Evolutionary conservation across 192 early-diverging fungal species (phyloP), one percentile per base, ranked within the genome.

Genomic region (Coemansia interrupta): DNA sequence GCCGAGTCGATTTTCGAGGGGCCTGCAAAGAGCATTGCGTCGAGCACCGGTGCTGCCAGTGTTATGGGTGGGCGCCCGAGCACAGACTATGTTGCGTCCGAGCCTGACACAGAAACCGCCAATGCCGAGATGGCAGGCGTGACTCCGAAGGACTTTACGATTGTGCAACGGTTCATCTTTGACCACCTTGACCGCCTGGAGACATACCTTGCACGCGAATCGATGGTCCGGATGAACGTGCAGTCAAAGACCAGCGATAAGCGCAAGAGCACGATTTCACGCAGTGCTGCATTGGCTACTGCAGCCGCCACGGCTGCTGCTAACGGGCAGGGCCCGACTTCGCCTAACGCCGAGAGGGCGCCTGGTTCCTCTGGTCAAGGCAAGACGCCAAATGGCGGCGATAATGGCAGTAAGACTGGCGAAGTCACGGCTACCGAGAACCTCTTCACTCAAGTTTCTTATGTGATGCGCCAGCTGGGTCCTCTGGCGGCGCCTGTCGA

Each of bases 391-490:
- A 42, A 9, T 26, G 54, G 55, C 36, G 50, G 19, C 9, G 39
- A n/a, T 9, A 41, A 23, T 36, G 19, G 19, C 23, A 50, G 54
- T 1, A 42, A 23, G 23, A 24, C 56, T 0, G 60, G 70, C 18
- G 50, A 65, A 65, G 52, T 74, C 47, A 67, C 84, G 28, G 48
- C 69, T 4, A 85, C 84, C 28, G 90, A 89, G 64, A 82, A 85
- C 11, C 63, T 83, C 18, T 91, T 91, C 67, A 86, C 87, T 42
- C 89, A 88, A 45, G 82, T 97, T 2, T 90, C 91, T 5, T 90
- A 86, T 44, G 64, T 97, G 22, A 68, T 97, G 49, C 87, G 90
- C 15, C 90, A 91, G 58, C 79, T 97, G 10, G 95, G 94, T n/a
- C 87, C 90, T 40, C 88, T 90, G 7, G 84, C 92, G 10, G 89